Evolutionary conservation across 495 filamentous ascomycete genomes (phyloP).

Genomic region (Talaromyces wortmannii): DNA sequence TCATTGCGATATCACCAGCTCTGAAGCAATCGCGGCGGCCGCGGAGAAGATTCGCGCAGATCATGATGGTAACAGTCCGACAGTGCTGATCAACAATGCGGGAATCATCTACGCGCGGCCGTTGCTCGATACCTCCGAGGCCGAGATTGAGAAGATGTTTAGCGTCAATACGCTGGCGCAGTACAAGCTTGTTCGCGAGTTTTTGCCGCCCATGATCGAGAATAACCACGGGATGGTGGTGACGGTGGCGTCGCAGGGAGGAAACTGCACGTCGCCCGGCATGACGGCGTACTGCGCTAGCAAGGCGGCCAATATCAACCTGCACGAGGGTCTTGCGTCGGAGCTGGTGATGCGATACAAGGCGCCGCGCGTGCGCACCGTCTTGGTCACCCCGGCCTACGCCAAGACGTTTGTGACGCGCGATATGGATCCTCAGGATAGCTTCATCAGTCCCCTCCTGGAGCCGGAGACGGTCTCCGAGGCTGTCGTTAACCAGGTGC

Average conservation of each 20-base stretch:
- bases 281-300: conserved; percentile 63
- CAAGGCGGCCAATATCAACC: conserved; percentile 60
- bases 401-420: conserved; percentile 54
- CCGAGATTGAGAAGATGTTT: conserved; percentile 56
- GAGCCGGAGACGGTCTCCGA: conserved; percentile 60
- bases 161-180: conserved; percentile 66
- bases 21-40: conserved; percentile 34
- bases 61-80: conserved; percentile 56
- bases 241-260: conserved; percentile 60
- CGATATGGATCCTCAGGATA: conserved; percentile 47
- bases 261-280: conserved; percentile 51
- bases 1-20: conserved; percentile 58
- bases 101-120: conserved; percentile 55
- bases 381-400: conserved; percentile 60
- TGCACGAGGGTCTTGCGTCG: conserved; percentile 63
- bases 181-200: conserved; percentile 57
- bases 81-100: conserved; percentile 71
- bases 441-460: conserved; percentile 48
- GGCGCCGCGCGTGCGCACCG: conserved; percentile 58
- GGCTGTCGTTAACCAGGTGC: conserved; percentile 51
- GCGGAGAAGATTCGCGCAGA: conserved; percentile 42
- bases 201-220: conserved; percentile 58
- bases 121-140: conserved; percentile 49
- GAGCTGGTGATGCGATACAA: conserved; percentile 55
- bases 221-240: conserved; percentile 69